phyloP scores from a whole-genome alignment of 495 filamentous ascomycete species.

The Tuber indicum region DNA sequence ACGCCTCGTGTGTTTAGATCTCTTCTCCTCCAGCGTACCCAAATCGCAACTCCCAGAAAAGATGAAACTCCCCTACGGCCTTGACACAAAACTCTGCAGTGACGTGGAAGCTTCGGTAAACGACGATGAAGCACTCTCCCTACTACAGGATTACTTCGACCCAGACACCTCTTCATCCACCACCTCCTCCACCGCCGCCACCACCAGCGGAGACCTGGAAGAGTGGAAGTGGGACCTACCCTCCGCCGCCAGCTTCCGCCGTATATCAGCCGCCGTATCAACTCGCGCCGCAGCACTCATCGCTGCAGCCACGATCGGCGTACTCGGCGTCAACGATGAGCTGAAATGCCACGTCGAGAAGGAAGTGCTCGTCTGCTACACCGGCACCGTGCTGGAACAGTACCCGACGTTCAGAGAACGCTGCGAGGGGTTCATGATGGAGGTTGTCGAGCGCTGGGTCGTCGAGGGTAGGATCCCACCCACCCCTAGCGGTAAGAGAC shows the following conservation, averaged over 20 bases:
- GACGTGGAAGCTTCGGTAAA: slow-evolving; percentile 19
- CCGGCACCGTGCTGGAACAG: slow-evolving; percentile 57
- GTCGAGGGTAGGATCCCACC: slow-evolving; percentile 5
- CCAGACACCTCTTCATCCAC: neutral
- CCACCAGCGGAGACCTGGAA: neutral
- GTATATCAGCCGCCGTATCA: slow-evolving; percentile 30
- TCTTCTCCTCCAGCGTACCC: slow-evolving; percentile 43
- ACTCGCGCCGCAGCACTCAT: slow-evolving; percentile 38
- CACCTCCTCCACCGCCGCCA: neutral
- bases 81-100: slow-evolving; percentile 32
- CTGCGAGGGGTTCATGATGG: slow-evolving; percentile 50
- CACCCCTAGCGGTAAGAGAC: slow-evolving; percentile 13
- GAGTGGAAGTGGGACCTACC: slow-evolving; percentile 13
- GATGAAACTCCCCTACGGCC: slow-evolving; percentile 23
- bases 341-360: slow-evolving; percentile 7
- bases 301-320: slow-evolving; percentile 35
- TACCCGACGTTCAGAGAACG: slow-evolving; percentile 52
- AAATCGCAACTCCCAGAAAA: slow-evolving; percentile 13
- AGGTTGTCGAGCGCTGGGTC: slow-evolving; percentile 43
- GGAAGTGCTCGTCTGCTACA: slow-evolving; percentile 47
- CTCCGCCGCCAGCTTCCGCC: slow-evolving; percentile 15
- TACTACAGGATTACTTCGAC: slow-evolving; percentile 25
- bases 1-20: slow-evolving; percentile 63
- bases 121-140: slow-evolving; percentile 16
- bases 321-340: slow-evolving; percentile 30